These are phyloP conservation scores for Tricholomella constricta DNA, from an alignment of 768 basidiomycete genomes.

Conservation along the genomic window DNA sequence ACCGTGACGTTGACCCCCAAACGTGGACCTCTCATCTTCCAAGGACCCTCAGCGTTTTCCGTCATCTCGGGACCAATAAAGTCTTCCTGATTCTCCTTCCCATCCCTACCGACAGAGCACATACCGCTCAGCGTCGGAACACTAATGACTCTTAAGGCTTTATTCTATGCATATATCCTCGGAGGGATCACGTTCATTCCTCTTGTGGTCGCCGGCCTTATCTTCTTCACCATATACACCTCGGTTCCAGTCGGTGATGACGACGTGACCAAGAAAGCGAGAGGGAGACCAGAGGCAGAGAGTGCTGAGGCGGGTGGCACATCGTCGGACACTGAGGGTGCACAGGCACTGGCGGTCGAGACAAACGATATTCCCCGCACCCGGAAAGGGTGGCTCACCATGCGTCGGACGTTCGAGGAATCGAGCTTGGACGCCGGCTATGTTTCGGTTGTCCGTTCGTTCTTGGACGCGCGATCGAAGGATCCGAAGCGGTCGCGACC, in stretches of 20 bases:
- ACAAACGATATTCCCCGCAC: conserved; percentile 62
- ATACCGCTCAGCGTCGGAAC: background rate
- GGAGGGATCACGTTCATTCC: conserved; percentile 93
- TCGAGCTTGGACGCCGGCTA: conserved; percentile 64
- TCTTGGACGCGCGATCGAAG: conserved; percentile 80
- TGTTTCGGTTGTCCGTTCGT: conserved; percentile 76
- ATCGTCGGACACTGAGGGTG: conserved; percentile 26
- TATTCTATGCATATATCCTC: conserved; percentile 83
- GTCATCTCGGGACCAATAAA: background rate
- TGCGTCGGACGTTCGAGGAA: conserved; percentile 80
- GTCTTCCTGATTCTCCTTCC: background rate
- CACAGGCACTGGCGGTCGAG: conserved; percentile 25
- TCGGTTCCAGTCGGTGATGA: conserved; percentile 74
- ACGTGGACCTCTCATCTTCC: background rate
- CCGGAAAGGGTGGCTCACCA: conserved; percentile 81
- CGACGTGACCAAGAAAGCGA: conserved; percentile 45
- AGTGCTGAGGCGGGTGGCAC: conserved; percentile 30
- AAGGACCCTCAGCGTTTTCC: background rate
- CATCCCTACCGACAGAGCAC: conserved; percentile 8
- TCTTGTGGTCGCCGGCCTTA: conserved; percentile 56
- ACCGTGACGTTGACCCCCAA: background rate
- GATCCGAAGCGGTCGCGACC: conserved; percentile 83
- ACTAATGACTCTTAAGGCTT: conserved; percentile 65
- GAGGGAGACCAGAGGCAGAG: conserved; percentile 27
- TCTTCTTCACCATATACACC: conserved; percentile 77